Evolutionary conservation across 768 basidiomycete genomes (phyloP), one percentile per base, ranked within the genome.

Genomic region (Fomitopsis pulvina): DNA sequence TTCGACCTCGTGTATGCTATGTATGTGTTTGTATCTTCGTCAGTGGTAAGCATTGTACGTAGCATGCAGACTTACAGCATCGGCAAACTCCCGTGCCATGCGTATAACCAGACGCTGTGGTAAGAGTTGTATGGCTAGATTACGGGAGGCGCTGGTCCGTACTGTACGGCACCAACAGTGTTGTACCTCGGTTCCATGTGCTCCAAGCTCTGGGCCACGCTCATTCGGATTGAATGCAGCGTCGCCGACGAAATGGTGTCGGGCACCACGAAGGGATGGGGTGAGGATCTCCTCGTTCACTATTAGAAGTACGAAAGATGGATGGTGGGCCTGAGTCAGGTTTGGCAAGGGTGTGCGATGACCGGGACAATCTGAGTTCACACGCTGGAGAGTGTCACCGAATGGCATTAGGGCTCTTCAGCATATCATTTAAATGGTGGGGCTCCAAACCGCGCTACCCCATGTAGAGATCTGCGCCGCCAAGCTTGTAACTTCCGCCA

Each of bases 1-100:
- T 41, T 48, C 26, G 11, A 16, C 58, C 52, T 57, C 56, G 55
- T 57, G 58, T 57, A 50, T 40, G 22, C 9, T 44, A 27, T 16
- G 27, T 48, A 38, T 27, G 16, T 4, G 45, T 21, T n/a, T n/a
- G n/a, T n/a, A 22, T 39, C 39, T 10, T 41, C 34, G 34, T n/a
- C 34, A 37, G 34, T 6, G 14, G 7, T 14, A 12, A 16, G 7
- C 14, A 18, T 18, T 37, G 34, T 6, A 6, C 34, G 14, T 16
- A 18, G 34, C 34, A 18, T 37, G 34, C 34, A 37, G 34, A 32
- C 30, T 32, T 32, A 32, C 34, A 14, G 34, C 14, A 14, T 37
- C 14, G n/a, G n/a, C n/a, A n/a, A n/a, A n/a, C n/a, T n/a, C n/a
- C n/a, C n/a, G n/a, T n/a, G n/a, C n/a, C n/a, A n/a, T n/a, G n/a